Evolutionary conservation across 257 asterid genomes (phyloP), one percentile per base, ranked within the genome.

Genomic region (Salvia hispanica): DNA sequence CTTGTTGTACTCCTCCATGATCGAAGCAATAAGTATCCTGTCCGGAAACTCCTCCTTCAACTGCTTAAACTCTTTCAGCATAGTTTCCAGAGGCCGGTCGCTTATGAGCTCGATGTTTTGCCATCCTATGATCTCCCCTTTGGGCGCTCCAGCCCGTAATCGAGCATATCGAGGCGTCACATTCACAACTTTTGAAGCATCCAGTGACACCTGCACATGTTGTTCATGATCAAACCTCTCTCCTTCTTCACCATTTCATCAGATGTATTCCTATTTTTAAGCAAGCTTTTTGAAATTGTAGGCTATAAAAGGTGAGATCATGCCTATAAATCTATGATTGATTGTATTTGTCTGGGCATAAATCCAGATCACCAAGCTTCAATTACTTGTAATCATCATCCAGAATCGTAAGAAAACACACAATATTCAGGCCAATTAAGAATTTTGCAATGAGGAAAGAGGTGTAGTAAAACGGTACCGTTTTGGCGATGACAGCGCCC

Each of bases 401-500:
- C 57, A 8, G 13, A 25, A 55, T 28, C 31, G 14, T 2, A 28
- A n/a, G 15, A 5, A 43, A 42, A 42, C 4, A 2, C 57, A 12
- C 31, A 16, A 40, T n/a, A n/a, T n/a, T n/a, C n/a, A n/a, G n/a
- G n/a, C n/a, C n/a, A n/a, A n/a, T n/a, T n/a, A n/a, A n/a, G n/a
- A n/a, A 58, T 3, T 40, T 11, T 7, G 91, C 95, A 69, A 92
- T 92, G 0, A 89, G 95, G 67, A 85, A 83, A 0, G 96, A 96
- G 73, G 88, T 92, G 6, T 91, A 91, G 6, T 91, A 91, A 95
- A 92, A 83, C 64, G 85, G 86, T 78, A 93, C 98, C 87, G 98
- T 93, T 82, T 93, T 93, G 63, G 97, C 98, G 78, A 93, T 93
- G 62, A 93, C 98, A 77, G 85, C 98, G 42, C 98, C 98, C 97